Evolutionary conservation across 495 filamentous ascomycete genomes (phyloP), one percentile per base, ranked within the genome.

Genomic region (Usnea hakonensis): DNA sequence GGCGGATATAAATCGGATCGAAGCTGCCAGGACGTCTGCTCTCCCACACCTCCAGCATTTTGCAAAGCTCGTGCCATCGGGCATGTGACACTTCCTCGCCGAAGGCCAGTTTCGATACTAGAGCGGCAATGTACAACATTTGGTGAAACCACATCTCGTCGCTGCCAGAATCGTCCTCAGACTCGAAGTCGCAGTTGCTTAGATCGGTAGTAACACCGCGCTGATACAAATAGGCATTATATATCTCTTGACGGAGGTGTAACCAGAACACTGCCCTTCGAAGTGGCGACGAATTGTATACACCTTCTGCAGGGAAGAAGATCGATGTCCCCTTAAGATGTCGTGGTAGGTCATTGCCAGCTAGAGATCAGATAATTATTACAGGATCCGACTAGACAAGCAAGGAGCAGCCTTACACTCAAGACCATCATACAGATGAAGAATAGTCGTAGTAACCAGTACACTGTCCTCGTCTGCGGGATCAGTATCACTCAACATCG

Each of bases 261-360:
- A 58, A 32, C 62, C 62, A 64, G 30, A 60, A 64, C 8, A 64
- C 62, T 54, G 62, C 62, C 17, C 57, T 53, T 4, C 57, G 44
- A n/a, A 64, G 57, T 19, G 21, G 46, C 8, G 62, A 55, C 23
- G 56, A 59, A 26, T 37, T 33, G 8, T 28, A 32, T 35, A 30
- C 28, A 3, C 26, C 11, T 41, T 26, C 35, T 28, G 46, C 11
- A 43, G 57, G 62, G 8, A 60, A 52, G 17, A 64, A 60, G 16
- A 60, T 37, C 5, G 62, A 59, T 19, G 62, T 60, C 14, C 57
- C 62, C 23, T 41, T 46, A 0, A 64, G 48, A 55, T 64, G 62
- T 30, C 55, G 33, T 32, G 30, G 33, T 28, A 52, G 44, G 37
- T 64, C 57, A 38, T 35, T 52, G 48, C 57, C 62, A 54, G 55